Evolutionary conservation across 257 asterid genomes (phyloP).

Genomic region (Solanum etuberosum): DNA sequence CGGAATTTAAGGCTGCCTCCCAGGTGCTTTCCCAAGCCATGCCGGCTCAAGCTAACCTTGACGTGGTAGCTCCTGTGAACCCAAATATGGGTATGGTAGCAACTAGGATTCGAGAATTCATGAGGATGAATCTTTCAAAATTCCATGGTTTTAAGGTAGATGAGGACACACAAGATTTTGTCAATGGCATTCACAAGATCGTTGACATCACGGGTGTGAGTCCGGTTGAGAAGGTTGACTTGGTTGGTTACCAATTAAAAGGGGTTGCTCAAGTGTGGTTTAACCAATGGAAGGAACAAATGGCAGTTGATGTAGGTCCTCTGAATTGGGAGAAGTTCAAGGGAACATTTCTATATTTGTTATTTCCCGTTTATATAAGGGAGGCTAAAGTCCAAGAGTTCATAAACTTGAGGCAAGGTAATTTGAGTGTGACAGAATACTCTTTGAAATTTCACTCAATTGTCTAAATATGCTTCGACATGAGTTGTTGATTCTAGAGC

Average conservation of each 20-base stretch:
- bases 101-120: neutral
- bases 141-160: neutral
- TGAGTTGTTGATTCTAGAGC: neutral
- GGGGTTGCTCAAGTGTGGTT: neutral
- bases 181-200: neutral
- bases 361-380: neutral
- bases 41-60: neutral
- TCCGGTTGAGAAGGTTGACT: neutral
- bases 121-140: neutral
- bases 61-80: neutral
- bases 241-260: neutral
- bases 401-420: neutral
- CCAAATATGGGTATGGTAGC: neutral
- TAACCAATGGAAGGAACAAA: neutral
- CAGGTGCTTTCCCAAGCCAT: neutral
- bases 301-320: neutral
- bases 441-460: neutral
- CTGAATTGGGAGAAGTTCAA: too few relatives aligned
- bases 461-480: neutral
- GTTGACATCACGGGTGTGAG: neutral
- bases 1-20: neutral
- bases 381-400: neutral
- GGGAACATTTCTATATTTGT: neutral
- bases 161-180: neutral
- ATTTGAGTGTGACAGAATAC: neutral